Conservation (phyloP, 148 eudicot genomes). For the Hydrangea macrophylla region DNA sequence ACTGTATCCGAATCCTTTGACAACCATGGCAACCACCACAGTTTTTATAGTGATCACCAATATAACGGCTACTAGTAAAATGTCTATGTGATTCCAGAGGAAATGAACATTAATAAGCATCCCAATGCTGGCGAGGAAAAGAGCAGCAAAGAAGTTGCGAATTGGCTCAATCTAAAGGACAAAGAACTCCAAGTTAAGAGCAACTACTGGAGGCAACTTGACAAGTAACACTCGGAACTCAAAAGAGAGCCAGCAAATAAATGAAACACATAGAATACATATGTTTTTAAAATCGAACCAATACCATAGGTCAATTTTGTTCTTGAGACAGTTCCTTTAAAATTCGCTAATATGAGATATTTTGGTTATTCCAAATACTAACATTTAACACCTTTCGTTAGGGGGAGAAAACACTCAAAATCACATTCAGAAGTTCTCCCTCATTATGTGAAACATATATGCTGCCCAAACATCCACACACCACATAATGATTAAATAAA, state of each 20-base stretch:
- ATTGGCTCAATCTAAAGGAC: constrained; percentile 92
- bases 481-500: too few species aligned
- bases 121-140: constrained; percentile 97
- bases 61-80: constrained; percentile 84
- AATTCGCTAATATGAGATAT: background rate
- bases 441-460: background rate
- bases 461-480: background rate
- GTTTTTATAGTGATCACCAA: constrained; percentile 82
- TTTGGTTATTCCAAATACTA: background rate
- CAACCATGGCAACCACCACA: constrained; percentile 62
- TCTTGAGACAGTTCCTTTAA: too few species aligned
- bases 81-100: constrained; percentile 98
- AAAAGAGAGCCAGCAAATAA: background rate
- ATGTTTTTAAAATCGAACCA: background rate
- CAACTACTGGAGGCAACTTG: background rate
- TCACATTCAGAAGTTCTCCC: background rate
- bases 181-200: background rate
- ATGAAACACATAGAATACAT: background rate
- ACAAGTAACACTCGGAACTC: background rate
- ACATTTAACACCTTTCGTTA: background rate
- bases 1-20: constrained; percentile 88
- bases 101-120: constrained; percentile 98
- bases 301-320: too few species aligned
- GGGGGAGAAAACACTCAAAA: background rate
- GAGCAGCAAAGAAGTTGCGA: constrained; percentile 98